Base-by-base conservation (phyloP, 2,329 filamentous ascomycete species). In the Pseudofabraea citricarpa region DNA sequence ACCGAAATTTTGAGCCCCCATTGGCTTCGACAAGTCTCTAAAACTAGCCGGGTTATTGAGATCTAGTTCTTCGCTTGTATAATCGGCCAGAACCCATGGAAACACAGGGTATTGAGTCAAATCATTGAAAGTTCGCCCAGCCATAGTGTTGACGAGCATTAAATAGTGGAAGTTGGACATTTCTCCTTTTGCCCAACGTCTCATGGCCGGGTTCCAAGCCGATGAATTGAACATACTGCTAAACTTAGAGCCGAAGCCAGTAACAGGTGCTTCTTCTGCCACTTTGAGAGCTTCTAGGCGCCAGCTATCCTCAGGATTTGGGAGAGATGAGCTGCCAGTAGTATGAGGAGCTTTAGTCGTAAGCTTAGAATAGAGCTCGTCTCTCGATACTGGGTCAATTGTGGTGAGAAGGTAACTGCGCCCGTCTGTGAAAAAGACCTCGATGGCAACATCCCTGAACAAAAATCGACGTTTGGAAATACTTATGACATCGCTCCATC, bases 161-260 rank as follows among this genome's bases (percentile, higher is more conserved):
- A 98, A 77, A 60, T 98, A 98, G 64, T 97, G 90, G 57, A 98
- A 98, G 63, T 98, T 98, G 12, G 91, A 97, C 39, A 97, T 89
- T 58, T 98, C 93, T 10, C 94, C 93, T 60, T 83, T 85, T 46
- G 93, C 78, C 93, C 93, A 98, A 62, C 83, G 85, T 52, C 85
- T 84, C 57, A 93, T 95, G 7, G 89, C 83, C 8, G 90, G 87
- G 52, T 90, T 90, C 63, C 85, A 86, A 0, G 87, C 78, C 0
- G 81, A 83, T 18, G 89, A 79, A 51, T 90, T 89, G 70, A 98
- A 97, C 10, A 96, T 87, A 51, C 83, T 95, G 18, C 88, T 90
- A 56, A 97, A 90, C 56, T 91, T 91, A 4, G 87, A 90, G 0
- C 91, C 88, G 27, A 98, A 75, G 2, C 79, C 75, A 1, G 74